Evolutionary conservation across 805 yeast genomes (phyloP).

Genomic region (Cyberlindnera nakhonratchasimensis): DNA sequence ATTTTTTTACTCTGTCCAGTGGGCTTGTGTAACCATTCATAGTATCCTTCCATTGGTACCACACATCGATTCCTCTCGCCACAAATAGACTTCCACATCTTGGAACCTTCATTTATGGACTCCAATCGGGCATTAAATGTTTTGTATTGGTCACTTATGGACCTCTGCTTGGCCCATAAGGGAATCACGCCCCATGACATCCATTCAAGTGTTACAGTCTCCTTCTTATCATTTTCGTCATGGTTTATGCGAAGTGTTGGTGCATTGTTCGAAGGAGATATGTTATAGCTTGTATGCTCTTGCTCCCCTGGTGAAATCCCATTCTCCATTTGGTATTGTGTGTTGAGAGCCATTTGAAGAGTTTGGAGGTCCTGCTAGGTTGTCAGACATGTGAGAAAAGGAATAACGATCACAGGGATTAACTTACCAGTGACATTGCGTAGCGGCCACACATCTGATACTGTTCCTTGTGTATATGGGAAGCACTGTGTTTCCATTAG

Average conservation of each 20-base stretch:
- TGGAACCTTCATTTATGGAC: conserved; percentile 43
- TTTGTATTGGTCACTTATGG: conserved; percentile 36
- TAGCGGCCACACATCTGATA: conserved; percentile 59
- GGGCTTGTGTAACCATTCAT: conserved; percentile 60
- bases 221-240: neutral
- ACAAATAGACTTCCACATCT: conserved; percentile 53
- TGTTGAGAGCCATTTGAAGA: conserved; percentile 14
- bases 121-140: conserved; percentile 78
- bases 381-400: neutral
- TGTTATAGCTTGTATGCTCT: conserved; percentile 46
- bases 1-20: conserved; percentile 30
- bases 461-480: neutral
- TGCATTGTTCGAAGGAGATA: conserved; percentile 55
- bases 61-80: conserved; percentile 57
- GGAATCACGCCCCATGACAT: conserved; percentile 88
- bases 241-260: conserved; percentile 34
- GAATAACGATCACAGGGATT: too few species aligned
- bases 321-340: conserved; percentile 10
- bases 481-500: neutral
- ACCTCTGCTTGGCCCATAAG: conserved; percentile 47
- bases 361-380: conserved; percentile 14
- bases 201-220: conserved; percentile 32
- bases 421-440: conserved; percentile 45
- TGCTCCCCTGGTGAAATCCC: conserved; percentile 16
- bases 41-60: conserved; percentile 79